These are phyloP conservation scores for Flaveria trinervia DNA, from an alignment of 129 eudicot genomes.

Conservation along the genomic window DNA sequence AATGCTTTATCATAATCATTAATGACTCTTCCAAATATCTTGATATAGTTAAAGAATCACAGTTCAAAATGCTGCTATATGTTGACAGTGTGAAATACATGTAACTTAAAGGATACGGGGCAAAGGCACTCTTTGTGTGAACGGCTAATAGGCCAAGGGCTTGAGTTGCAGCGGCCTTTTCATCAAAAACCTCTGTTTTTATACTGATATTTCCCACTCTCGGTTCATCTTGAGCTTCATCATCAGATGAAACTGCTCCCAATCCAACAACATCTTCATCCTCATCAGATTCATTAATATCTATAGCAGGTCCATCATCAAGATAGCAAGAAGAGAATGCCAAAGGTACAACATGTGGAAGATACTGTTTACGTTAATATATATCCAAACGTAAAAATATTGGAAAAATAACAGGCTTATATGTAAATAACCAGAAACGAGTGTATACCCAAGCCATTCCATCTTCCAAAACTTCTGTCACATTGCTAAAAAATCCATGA, in stretches of 20 bases:
- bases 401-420: not conserved
- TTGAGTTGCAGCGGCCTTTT: slow-evolving; percentile 97
- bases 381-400: slow-evolving; percentile 6
- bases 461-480: slow-evolving; percentile 77
- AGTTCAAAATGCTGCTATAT: not conserved
- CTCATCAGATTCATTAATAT: slow-evolving; percentile 76
- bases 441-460: slow-evolving; percentile 68
- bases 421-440: not conserved
- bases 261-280: slow-evolving; percentile 73
- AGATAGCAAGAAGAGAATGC: slow-evolving; percentile 88
- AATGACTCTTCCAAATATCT: slow-evolving; percentile 88
- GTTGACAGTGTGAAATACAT: slow-evolving; percentile 18
- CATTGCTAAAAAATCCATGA: slow-evolving; percentile 92
- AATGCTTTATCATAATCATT: slow-evolving; percentile 80
- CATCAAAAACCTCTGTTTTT: slow-evolving; percentile 90
- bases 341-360: slow-evolving; percentile 88
- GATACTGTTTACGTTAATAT: slow-evolving; percentile 59
- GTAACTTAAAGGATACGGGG: slow-evolving; percentile 76
- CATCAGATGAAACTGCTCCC: slow-evolving; percentile 91
- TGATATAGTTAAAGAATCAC: slow-evolving; percentile 48
- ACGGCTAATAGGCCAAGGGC: slow-evolving; percentile 87
- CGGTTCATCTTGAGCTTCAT: slow-evolving; percentile 94
- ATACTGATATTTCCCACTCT: slow-evolving; percentile 79
- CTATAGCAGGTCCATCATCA: slow-evolving; percentile 87
- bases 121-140: slow-evolving; percentile 78